A percentile compares a stretch with the other conserved stretches of the same genome.
phyloP scores from a whole-genome alignment of 2,329 filamentous ascomycete species.

The Juglanconis juglandina region DNA sequence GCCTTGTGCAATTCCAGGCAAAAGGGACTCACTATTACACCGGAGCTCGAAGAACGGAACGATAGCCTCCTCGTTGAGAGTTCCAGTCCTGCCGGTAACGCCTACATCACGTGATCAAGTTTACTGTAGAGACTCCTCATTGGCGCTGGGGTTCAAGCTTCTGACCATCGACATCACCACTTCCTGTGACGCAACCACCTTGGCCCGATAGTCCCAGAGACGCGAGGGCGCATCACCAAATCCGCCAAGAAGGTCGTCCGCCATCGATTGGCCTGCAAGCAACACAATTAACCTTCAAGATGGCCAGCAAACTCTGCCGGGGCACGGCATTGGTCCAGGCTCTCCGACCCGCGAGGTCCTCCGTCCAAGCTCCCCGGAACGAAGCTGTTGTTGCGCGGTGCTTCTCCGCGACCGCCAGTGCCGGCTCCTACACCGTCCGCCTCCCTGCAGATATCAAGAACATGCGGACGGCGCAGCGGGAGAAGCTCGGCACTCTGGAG shows the following conservation, averaged over 20 bases:
- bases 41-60: neutral
- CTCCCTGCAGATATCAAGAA: constrained; percentile 62
- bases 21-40: neutral
- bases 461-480: constrained; percentile 62
- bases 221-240: neutral
- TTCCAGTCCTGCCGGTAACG: neutral
- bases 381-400: constrained; percentile 42
- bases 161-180: constrained; percentile 16
- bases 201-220: neutral
- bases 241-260: constrained; percentile 4
- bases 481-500: constrained; percentile 61
- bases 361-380: constrained; percentile 36
- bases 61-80: neutral
- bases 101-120: neutral
- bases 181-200: neutral
- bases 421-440: constrained; percentile 45
- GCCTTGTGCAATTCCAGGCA: neutral
- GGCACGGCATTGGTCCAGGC: constrained; percentile 54
- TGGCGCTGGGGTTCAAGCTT: neutral
- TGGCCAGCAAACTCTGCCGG: constrained; percentile 60
- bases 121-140: neutral
- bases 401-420: constrained; percentile 46
- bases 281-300: constrained; percentile 35
- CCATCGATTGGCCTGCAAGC: constrained; percentile 43
- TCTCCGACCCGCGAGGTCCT: constrained; percentile 49